phyloP scores from a whole-genome alignment of 441 rosid genomes.

The Syzygium syzygioides region DNA sequence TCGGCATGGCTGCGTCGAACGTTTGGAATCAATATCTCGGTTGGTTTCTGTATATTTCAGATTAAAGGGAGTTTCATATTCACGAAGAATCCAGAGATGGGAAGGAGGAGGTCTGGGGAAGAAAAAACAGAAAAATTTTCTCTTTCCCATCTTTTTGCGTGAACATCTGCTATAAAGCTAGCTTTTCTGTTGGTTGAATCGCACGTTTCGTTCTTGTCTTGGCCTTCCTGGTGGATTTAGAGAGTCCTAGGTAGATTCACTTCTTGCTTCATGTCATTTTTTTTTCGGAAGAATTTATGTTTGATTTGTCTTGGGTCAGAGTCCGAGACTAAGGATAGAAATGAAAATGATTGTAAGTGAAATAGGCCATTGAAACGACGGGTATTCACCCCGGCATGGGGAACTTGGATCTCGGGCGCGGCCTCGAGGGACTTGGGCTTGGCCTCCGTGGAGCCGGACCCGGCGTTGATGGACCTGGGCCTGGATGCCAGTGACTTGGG shows the following conservation, averaged over 20 bases:
- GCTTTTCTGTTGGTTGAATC: neutral
- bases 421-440: neutral
- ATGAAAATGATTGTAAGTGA: neutral
- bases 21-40: neutral
- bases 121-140: neutral
- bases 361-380: neutral
- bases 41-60: neutral
- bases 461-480: neutral
- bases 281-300: neutral
- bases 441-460: too few relatives aligned
- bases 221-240: neutral
- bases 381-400: neutral
- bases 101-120: neutral
- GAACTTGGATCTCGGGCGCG: neutral
- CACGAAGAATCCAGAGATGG: neutral
- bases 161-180: neutral
- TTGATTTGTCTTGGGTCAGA: neutral
- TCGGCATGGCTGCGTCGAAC: neutral
- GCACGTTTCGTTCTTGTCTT: neutral
- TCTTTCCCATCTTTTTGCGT: neutral
- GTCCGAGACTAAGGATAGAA: neutral
- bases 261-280: neutral
- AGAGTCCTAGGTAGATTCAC: neutral
- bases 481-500: neutral
- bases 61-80: neutral